Evolutionary conservation across 1,284 basidiomycete genomes (phyloP).

Genomic region (Moniliophthora roreri): DNA sequence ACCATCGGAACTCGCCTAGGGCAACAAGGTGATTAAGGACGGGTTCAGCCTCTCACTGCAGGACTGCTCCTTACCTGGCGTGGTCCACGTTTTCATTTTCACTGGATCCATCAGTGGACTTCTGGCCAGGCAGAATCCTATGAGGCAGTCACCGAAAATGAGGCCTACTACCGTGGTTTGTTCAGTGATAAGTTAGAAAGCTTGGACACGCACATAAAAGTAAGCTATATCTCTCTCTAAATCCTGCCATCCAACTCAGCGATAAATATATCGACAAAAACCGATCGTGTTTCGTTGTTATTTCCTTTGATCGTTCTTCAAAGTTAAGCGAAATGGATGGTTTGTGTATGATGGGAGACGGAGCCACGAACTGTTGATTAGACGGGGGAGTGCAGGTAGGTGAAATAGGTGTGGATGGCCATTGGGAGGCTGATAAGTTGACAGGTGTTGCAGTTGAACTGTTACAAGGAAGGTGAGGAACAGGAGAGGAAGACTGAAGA

Average conservation of each 20-base stretch:
- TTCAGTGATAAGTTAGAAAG: neutral
- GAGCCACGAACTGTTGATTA: no score
- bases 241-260: neutral
- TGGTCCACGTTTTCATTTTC: neutral
- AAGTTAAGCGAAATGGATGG: no score
- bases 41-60: neutral
- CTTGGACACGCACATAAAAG: neutral
- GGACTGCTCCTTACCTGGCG: neutral
- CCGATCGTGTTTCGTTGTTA: neutral
- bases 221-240: neutral
- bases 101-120: neutral
- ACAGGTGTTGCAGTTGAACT: no score
- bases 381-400: no score
- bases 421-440: no score
- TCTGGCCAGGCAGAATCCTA: neutral
- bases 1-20: neutral
- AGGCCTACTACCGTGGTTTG: neutral
- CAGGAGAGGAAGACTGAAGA: no score
- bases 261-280: neutral
- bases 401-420: no score
- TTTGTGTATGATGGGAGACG: no score
- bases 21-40: neutral
- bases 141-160: neutral
- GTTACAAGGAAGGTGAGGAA: no score
- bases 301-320: no score